phyloP scores from a whole-genome alignment of 2,329 filamentous ascomycete species.

The Xylaria arbuscula region DNA sequence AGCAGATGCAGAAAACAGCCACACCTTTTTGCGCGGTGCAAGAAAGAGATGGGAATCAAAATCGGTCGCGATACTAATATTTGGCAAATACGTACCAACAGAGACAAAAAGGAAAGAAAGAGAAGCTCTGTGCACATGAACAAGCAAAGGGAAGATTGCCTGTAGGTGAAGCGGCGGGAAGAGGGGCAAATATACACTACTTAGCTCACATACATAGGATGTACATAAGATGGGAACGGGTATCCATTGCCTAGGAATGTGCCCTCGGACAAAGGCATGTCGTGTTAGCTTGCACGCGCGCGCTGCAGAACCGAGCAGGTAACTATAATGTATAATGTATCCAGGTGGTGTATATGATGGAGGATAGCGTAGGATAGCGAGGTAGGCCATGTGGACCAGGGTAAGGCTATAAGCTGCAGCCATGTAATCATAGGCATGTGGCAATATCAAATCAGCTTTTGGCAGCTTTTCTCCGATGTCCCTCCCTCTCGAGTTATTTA shows the following conservation, averaged over 20 bases:
- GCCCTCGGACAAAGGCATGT: slow-evolving; percentile 16
- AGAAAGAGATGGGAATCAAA: neutral
- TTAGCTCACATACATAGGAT: too few species aligned
- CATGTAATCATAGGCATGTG: slow-evolving; percentile 24
- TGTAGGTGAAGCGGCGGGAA: neutral
- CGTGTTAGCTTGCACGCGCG: slow-evolving; percentile 8
- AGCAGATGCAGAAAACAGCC: neutral
- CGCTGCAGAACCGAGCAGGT: slow-evolving; percentile 13
- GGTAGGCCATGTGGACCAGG: slow-evolving; percentile 16
- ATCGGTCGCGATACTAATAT: neutral
- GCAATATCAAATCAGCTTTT: slow-evolving; percentile 38
- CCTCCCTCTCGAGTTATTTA: slow-evolving; percentile 16
- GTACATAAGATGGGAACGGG: neutral
- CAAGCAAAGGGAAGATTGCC: neutral
- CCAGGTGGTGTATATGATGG: neutral
- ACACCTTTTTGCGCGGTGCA: neutral
- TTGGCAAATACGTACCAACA: neutral
- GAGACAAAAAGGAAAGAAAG: too few species aligned
- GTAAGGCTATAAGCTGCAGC: slow-evolving; percentile 28
- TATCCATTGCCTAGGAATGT: slow-evolving; percentile 3
- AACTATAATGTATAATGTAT: neutral
- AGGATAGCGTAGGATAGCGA: neutral
- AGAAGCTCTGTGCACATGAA: neutral
- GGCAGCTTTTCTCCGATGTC: slow-evolving; percentile 19
- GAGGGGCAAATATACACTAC: neutral